Conservation (phyloP, 805 yeast species). For the Cyberlindnera suaveolens region DNA sequence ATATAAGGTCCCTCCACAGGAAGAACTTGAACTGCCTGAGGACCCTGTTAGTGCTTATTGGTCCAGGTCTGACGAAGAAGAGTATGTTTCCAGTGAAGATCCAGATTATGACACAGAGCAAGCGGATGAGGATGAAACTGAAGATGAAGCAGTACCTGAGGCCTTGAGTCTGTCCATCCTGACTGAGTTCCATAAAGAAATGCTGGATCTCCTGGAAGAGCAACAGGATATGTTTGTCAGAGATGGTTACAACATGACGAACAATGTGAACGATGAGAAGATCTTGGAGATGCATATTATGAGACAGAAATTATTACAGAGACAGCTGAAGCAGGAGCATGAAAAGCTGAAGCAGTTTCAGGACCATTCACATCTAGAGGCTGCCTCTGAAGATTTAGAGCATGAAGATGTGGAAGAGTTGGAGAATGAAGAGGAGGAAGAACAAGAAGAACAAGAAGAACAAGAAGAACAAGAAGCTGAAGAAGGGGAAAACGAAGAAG, state of each 20-base stretch:
- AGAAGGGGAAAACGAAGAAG: conserved; percentile 19
- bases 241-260: conserved; percentile 7
- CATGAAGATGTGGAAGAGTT: conserved; percentile 35
- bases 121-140: conserved; percentile 15
- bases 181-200: conserved; percentile 12
- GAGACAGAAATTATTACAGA: conserved; percentile 11
- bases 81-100: conserved; percentile 17
- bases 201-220: conserved; percentile 11
- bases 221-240: conserved; percentile 9
- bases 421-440: conserved; percentile 8
- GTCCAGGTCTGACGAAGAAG: conserved; percentile 14
- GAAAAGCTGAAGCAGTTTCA: conserved; percentile 11
- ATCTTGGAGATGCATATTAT: conserved; percentile 7
- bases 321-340: conserved; percentile 11
- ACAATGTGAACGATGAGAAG: conserved; percentile 8
- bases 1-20: conserved; percentile 10
- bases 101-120: conserved; percentile 5
- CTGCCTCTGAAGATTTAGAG: conserved; percentile 29
- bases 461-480: not conserved
- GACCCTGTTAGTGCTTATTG: conserved; percentile 12
- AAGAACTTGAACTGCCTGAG: conserved; percentile 5
- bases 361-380: conserved; percentile 17
- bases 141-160: conserved; percentile 10
- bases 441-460: conserved; percentile 6
- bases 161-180: conserved; percentile 1